A percentile compares a stretch with the other conserved stretches of the same genome.
Conservation (phyloP, 2,329 filamentous ascomycete species). For the Nothophoma quercina region DNA sequence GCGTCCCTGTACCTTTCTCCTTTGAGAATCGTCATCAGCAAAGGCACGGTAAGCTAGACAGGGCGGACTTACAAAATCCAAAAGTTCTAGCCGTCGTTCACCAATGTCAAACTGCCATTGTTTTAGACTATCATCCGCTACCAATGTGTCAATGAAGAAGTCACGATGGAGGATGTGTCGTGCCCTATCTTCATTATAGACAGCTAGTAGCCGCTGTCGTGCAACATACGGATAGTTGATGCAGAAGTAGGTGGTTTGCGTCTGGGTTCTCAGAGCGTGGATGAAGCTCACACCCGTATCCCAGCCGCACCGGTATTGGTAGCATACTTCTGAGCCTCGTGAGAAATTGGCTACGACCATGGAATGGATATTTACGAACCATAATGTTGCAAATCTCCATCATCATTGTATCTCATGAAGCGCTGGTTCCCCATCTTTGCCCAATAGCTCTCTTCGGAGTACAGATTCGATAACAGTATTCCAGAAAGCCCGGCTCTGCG, state of each 20-base stretch:
- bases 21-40: not conserved
- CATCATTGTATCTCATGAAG: conserved; percentile 10
- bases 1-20: not conserved
- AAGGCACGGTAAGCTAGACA: not conserved
- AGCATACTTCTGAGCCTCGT: conserved; percentile 21
- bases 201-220: not conserved
- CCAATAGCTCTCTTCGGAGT: conserved; percentile 24
- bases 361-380: not conserved
- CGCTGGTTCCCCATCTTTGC: conserved; percentile 37
- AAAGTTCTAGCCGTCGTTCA: conserved; percentile 19
- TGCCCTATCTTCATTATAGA: conserved; percentile 2
- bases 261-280: conserved; percentile 23
- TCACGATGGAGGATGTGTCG: conserved; percentile 21
- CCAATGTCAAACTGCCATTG: conserved; percentile 31
- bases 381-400: not conserved
- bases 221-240: conserved; percentile 6
- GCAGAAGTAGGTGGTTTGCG: conserved; percentile 7
- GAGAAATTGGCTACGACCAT: not conserved
- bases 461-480: conserved; percentile 17
- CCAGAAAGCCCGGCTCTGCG: conserved; percentile 1
- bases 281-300: conserved; percentile 27
- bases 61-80: conserved; percentile 17
- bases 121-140: conserved; percentile 28
- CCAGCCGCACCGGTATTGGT: conserved; percentile 34
- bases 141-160: conserved; percentile 31